Base-by-base conservation (phyloP, 805 yeast genomes). In the Myxozyma monticola region DNA sequence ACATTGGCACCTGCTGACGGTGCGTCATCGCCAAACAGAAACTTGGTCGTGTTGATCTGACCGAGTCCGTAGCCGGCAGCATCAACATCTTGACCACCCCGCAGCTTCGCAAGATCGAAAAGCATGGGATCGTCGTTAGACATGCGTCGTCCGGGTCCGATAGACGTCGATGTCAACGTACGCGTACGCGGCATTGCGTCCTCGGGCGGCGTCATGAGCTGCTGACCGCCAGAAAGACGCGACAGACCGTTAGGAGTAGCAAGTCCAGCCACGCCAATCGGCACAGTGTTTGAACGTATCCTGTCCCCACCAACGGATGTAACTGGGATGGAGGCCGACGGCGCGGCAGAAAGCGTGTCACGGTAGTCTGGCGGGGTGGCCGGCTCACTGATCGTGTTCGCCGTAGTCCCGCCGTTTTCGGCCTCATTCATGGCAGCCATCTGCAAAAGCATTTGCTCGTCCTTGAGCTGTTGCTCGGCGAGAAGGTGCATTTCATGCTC, bases 361-460 rank as follows among this genome's bases (percentile, higher is more conserved):
- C 60, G 60, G 41, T 41, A 56, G 42, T 60, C 62, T 3, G 63
- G 63, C 22, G 63, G 63, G 10, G 63, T 60, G 29, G 49, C 50
- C 12, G 63, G 63, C 47, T 60, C 62, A 18, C 49, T 37, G 30
- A 57, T 49, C 5, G 50, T 47, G 25, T 54, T 44, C 17, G 59
- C 39, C 22, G 57, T 44, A 40, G 52, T 54, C n/a, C 57, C 52
- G 22, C 54, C 47, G 15, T 37, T 47, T 24, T 53, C 61, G 2
- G 38, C 40, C 8, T 39, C 43, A n/a, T 33, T 33, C 29, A 36
- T 46, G 34, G 46, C 46, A 34, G 62, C 56, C 51, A 59, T 54
- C 36, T 60, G 63, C 28, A 49, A 43, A 29, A 56, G 46, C 51
- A 60, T 48, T 38, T 56, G 59, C 51, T 60, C 63, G 42, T 60